Evolutionary conservation across 2,329 filamentous ascomycete species (phyloP), one percentile per base, ranked within the genome.

Genomic region (Aspergillus amoenus): DNA sequence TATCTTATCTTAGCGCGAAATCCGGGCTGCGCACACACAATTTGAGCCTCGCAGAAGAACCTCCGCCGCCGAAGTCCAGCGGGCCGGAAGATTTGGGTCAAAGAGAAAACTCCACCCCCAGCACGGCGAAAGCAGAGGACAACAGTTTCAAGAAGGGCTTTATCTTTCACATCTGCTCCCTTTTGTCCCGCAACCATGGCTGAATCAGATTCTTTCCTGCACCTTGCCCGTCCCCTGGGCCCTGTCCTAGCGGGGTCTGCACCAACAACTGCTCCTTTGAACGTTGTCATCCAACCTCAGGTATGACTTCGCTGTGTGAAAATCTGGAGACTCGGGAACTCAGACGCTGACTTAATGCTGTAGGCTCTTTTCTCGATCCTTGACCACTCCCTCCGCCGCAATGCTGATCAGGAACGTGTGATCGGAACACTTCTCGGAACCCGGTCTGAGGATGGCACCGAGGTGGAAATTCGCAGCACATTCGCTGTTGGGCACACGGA

Each of bases 401-500:
- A 95, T 70, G 88, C 88, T 65, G 91, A 96, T 77, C 92, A 94
- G 72, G 91, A 94, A 70, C 90, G 94, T 72, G 94, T 99, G 63
- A 99, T 99, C 72, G 94, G 94, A 70, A 96, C 94, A 59, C 86
- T 99, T 56, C 87, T 99, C 57, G 94, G 94, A 73, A 89, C 88
- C 66, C 89, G 94, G 66, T 94, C 89, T 74, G 94, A 99, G 81
- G 94, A 99, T 83, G 94, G 93, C 76, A 91, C 90, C 73, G 93
- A 97, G 77, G 91, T 96, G 71, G 92, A 96, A 78, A 94, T 99
- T 71, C 88, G 91, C 73, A 95, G 91, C 73, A 93, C 91, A 81
- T 99, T 99, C 76, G 94, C 94, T 66, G 96, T 99, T 72, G 93
- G 93, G 66, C 94, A 99, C 82, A 97, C 93, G 67, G 94, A 99